A percentile compares a stretch with the other conserved stretches of the same genome.
phyloP scores from a whole-genome alignment of 495 filamentous ascomycete genomes.

The Cenococcum geophilum region DNA sequence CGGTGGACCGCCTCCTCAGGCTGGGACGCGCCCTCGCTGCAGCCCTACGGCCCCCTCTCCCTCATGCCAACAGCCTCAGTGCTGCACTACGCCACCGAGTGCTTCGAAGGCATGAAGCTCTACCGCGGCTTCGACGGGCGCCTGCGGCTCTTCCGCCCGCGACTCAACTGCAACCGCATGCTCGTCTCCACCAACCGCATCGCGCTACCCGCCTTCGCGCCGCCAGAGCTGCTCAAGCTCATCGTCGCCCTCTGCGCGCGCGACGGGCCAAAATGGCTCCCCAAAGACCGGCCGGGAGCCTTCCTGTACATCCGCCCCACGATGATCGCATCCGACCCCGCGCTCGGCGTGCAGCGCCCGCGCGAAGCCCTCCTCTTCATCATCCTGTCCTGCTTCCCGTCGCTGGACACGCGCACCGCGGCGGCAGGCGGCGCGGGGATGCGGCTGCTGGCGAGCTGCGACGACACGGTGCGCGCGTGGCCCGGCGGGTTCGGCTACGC shows the following conservation, averaged over 20 bases:
- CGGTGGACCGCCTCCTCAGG: slow-evolving; percentile 61
- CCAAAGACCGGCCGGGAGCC: slow-evolving; percentile 54
- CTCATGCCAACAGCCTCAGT: slow-evolving; percentile 80
- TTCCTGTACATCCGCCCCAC: slow-evolving; percentile 82
- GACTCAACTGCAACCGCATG: slow-evolving; percentile 71
- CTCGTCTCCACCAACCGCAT: slow-evolving; percentile 63
- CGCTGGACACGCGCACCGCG: slow-evolving; percentile 17
- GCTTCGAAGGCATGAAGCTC: slow-evolving; percentile 85
- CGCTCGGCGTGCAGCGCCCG: slow-evolving; percentile 75
- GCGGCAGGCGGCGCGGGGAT: slow-evolving; percentile 44
- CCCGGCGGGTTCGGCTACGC: slow-evolving; percentile 86
- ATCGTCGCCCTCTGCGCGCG: slow-evolving; percentile 62
- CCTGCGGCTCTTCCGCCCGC: slow-evolving; percentile 78
- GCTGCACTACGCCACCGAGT: slow-evolving; percentile 87
- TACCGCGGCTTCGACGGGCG: slow-evolving; percentile 79
- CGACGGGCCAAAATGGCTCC: slow-evolving; percentile 75
- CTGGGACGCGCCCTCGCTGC: slow-evolving; percentile 72
- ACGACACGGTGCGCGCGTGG: slow-evolving; percentile 82
- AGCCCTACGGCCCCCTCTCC: slow-evolving; percentile 71
- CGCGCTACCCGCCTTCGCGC: slow-evolving; percentile 69
- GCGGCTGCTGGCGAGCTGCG: slow-evolving; percentile 67
- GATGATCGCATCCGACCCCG: slow-evolving; percentile 71
- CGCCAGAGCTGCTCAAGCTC: slow-evolving; percentile 64
- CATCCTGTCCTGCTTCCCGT: slow-evolving; percentile 68
- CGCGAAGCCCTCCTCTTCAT: slow-evolving; percentile 80